Percentiles rank a stretch among this genome's conserved stretches.
Conservation (phyloP, 768 basidiomycete genomes). For the Kwoniella mangroviensis region DNA sequence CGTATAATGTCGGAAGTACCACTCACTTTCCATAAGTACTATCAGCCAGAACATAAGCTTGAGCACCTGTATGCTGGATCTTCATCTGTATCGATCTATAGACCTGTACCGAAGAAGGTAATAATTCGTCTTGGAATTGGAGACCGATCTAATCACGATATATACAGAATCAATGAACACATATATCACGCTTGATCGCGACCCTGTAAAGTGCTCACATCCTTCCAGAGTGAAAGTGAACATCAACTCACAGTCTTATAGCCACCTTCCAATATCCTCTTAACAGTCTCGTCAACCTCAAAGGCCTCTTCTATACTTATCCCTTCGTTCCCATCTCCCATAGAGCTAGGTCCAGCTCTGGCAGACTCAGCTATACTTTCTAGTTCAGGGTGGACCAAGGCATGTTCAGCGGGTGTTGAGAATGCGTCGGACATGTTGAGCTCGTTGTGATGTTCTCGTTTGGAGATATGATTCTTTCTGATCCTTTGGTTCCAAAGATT, state of each 20-base stretch:
- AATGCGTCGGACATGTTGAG: conserved; percentile 43
- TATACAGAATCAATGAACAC: neutral
- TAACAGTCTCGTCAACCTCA: conserved; percentile 71
- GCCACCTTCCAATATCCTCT: conserved; percentile 66
- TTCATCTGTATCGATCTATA: conserved; percentile 68
- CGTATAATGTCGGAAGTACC: neutral
- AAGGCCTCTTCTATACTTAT: conserved; percentile 67
- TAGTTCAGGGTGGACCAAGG: conserved; percentile 49
- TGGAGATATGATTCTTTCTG: neutral
- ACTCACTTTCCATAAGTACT: conserved; percentile 93
- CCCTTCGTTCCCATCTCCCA: conserved; percentile 33
- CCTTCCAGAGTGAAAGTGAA: neutral
- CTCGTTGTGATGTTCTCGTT: neutral
- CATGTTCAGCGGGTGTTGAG: conserved; percentile 55
- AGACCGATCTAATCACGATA: conserved; percentile 65
- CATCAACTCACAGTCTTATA: conserved; percentile 69
- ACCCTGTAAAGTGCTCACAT: no score
- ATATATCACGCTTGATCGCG: neutral
- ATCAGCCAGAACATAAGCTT: conserved; percentile 91
- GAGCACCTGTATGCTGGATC: conserved; percentile 59
- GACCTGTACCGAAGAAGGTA: conserved; percentile 83
- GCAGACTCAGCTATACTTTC: conserved; percentile 4
- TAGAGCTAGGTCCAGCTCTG: conserved; percentile 35
- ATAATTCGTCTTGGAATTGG: conserved; percentile 93
- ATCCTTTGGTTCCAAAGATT: no score